These are phyloP conservation scores for Flaveria robusta DNA, from an alignment of 129 eudicot genomes.

Conservation along the genomic window DNA sequence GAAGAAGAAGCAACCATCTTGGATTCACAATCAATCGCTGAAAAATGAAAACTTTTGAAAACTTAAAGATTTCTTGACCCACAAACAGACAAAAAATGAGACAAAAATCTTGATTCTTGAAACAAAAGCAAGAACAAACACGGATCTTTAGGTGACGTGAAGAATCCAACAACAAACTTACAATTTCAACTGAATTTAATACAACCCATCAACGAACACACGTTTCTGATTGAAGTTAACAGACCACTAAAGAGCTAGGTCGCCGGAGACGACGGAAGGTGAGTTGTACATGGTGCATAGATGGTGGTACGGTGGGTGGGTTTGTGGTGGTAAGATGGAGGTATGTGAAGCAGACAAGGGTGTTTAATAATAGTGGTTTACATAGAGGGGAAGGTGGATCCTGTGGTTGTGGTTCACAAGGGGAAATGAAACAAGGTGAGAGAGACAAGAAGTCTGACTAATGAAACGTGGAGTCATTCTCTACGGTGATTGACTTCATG, in stretches of 20 bases:
- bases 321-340: neutral
- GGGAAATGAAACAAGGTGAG: too few relatives aligned
- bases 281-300: neutral
- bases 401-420: too few relatives aligned
- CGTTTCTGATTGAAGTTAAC: neutral
- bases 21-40: neutral
- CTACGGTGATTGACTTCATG: too few relatives aligned
- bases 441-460: too few relatives aligned
- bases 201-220: too few relatives aligned
- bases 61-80: neutral
- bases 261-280: neutral
- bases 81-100: neutral
- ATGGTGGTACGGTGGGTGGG: neutral
- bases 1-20: constrained; percentile 14
- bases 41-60: too few relatives aligned
- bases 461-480: too few relatives aligned
- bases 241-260: neutral
- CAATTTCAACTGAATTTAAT: too few relatives aligned
- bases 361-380: neutral
- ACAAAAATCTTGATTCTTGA: neutral
- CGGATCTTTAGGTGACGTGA: neutral
- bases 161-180: neutral
- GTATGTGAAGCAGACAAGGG: neutral
- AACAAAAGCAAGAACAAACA: neutral
- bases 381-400: too few relatives aligned